phyloP scores from a whole-genome alignment of 1,284 basidiomycete genomes.

The Tetrapyrgos nigripes region DNA sequence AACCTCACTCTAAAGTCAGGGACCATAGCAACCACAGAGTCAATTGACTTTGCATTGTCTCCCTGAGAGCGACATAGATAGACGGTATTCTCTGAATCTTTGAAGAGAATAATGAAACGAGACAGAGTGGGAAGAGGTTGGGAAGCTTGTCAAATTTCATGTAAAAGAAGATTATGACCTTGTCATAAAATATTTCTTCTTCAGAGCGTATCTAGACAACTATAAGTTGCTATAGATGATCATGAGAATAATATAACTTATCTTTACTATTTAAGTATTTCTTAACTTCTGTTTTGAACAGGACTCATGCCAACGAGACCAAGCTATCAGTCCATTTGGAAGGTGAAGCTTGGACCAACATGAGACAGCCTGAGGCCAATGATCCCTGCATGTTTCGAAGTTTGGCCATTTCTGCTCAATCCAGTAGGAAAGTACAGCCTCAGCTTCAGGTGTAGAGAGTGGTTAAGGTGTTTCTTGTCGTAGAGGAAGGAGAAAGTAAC shows the following conservation, averaged over 20 bases:
- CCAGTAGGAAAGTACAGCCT: conserved; percentile 13
- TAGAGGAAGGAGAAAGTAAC: not conserved
- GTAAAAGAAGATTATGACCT: not conserved
- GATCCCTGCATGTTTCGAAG: not conserved
- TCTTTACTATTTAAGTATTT: conserved; percentile 33
- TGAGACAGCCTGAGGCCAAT: conserved; percentile 6
- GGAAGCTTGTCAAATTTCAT: not conserved
- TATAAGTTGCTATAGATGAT: too few species aligned
- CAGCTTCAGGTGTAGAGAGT: conserved; percentile 17
- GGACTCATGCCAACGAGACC: conserved; percentile 39
- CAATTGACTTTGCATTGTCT: not conserved
- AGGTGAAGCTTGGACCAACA: conserved; percentile 36
- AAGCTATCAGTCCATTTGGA: conserved; percentile 37
- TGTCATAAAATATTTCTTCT: not conserved
- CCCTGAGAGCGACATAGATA: conserved; percentile 1
- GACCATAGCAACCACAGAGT: conserved; percentile 2
- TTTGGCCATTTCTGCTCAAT: conserved; percentile 2
- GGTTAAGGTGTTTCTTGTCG: not conserved
- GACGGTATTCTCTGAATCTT: conserved; percentile 11
- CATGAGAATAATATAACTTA: conserved; percentile 24
- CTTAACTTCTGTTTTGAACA: conserved; percentile 26
- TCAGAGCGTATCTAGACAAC: not conserved
- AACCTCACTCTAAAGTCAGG: not conserved
- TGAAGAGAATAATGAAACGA: conserved; percentile 11
- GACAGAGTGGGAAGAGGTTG: not conserved